Percentiles rank a stretch among this genome's conserved stretches.
Conservation (phyloP, 306 rosid genomes). For the Coriaria nepalensis region DNA sequence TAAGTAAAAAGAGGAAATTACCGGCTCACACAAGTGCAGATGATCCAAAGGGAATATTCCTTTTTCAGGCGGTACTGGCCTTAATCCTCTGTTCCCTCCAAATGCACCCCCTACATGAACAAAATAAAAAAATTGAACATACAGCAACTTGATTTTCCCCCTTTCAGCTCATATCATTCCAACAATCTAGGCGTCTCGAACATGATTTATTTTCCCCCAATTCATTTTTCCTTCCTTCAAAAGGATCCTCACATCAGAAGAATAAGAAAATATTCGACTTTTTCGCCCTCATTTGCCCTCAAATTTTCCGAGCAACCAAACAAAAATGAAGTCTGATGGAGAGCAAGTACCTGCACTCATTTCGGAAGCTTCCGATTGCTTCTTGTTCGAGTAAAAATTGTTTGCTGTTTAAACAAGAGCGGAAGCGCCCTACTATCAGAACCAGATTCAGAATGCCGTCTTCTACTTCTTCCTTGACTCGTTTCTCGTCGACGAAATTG, state of each 20-base stretch:
- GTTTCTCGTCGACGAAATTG: too few species aligned
- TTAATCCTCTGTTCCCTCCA: conserved; percentile 88
- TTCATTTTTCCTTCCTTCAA: too few species aligned
- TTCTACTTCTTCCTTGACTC: too few species aligned
- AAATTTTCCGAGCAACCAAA: conserved; percentile 1
- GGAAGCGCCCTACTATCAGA: too few species aligned
- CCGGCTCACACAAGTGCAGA: conserved; percentile 88
- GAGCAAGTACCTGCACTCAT: conserved; percentile 44
- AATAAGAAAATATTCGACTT: too few species aligned
- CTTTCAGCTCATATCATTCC: too few species aligned
- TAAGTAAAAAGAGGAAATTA: conserved; percentile 12
- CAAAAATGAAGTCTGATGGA: neutral
- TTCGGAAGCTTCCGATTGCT: conserved; percentile 10
- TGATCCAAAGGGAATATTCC: conserved; percentile 93
- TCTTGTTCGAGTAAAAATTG: neutral
- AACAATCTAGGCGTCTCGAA: too few species aligned
- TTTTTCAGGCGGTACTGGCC: conserved; percentile 93
- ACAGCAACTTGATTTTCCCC: too few species aligned
- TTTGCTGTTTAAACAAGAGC: too few species aligned
- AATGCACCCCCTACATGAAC: conserved; percentile 70
- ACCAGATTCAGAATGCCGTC: too few species aligned
- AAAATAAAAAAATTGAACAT: neutral
- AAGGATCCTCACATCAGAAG: neutral
- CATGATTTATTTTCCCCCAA: too few species aligned
- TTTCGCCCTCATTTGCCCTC: neutral